These are phyloP conservation scores for Zangia roseola DNA, from an alignment of 768 basidiomycete genomes.

Conservation along the genomic window DNA sequence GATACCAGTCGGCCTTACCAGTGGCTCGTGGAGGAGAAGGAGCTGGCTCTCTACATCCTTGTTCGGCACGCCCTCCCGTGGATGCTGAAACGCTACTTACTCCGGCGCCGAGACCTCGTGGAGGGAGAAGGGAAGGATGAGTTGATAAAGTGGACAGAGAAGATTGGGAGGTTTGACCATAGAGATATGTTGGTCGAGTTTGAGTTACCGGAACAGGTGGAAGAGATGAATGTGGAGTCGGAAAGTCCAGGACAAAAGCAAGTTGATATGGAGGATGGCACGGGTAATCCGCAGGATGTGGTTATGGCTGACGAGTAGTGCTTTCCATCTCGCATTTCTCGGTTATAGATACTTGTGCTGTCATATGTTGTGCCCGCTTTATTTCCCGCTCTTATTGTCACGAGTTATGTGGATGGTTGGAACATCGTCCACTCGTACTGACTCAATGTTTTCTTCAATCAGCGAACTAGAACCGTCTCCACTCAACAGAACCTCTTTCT, in stretches of 20 bases:
- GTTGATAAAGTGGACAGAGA: conserved; percentile 15
- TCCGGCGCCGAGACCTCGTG: conserved; percentile 22
- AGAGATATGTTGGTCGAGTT: conserved; percentile 21
- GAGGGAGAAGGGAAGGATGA: conserved; percentile 14
- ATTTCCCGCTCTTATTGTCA: too few relatives aligned
- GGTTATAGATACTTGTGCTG: too few relatives aligned
- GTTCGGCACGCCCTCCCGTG: conserved; percentile 22
- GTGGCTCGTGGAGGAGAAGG: conserved; percentile 27
- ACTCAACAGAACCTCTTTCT: conserved; percentile 9
- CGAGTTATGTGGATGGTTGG: not conserved
- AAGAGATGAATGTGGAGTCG: conserved; percentile 6
- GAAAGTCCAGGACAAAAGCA: not conserved
- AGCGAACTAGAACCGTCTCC: not conserved
- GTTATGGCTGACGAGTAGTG: conserved; percentile 6
- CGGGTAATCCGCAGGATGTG: not conserved
- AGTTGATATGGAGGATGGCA: not conserved
- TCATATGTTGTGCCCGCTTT: too few relatives aligned
- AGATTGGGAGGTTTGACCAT: conserved; percentile 23
- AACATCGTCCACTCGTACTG: not conserved
- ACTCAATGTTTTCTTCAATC: conserved; percentile 6
- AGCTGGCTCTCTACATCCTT: conserved; percentile 22
- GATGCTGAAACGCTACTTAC: conserved; percentile 28
- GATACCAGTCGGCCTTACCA: conserved; percentile 18
- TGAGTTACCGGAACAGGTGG: conserved; percentile 12
- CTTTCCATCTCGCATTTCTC: not conserved